A percentile compares a stretch with the other conserved stretches of the same genome.
These are phyloP conservation scores for Tolypocladium guangdongense DNA, from an alignment of 2,329 filamentous ascomycete species.

Conservation along the genomic window DNA sequence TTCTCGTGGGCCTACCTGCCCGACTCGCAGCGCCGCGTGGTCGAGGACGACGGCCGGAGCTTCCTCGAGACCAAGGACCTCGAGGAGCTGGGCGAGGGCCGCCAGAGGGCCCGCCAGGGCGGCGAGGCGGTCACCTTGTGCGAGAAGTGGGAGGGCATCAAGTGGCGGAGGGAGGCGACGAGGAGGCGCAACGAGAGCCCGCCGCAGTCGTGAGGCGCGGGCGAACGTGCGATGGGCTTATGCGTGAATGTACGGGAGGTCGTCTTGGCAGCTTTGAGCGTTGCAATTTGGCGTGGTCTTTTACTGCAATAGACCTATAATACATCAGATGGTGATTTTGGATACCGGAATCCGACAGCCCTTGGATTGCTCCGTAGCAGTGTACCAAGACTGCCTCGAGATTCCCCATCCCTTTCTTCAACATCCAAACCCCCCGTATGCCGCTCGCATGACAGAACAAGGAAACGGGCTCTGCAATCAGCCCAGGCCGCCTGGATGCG, in stretches of 20 bases:
- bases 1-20: slow-evolving; percentile 43
- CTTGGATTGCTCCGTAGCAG: neutral
- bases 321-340: neutral
- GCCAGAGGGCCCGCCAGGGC: slow-evolving; percentile 29
- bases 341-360: neutral
- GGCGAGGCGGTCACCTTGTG: slow-evolving; percentile 33
- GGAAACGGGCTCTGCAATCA: neutral
- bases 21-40: slow-evolving; percentile 30
- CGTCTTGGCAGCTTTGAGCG: neutral
- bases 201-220: neutral
- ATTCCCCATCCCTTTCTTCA: neutral
- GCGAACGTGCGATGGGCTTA: neutral
- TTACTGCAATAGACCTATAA: neutral
- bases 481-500: neutral
- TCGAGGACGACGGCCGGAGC: slow-evolving; percentile 21
- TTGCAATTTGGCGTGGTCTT: neutral
- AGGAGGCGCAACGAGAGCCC: slow-evolving; percentile 1
- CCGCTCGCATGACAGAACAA: neutral
- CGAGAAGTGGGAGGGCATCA: slow-evolving; percentile 30
- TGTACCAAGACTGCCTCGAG: neutral
- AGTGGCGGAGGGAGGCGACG: slow-evolving; percentile 16
- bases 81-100: slow-evolving; percentile 39
- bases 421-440: too few relatives aligned
- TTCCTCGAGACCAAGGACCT: slow-evolving; percentile 34
- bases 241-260: neutral